Evolutionary conservation across 2,329 filamentous ascomycete species (phyloP).

Genomic region (Tolypocladium paradoxum): DNA sequence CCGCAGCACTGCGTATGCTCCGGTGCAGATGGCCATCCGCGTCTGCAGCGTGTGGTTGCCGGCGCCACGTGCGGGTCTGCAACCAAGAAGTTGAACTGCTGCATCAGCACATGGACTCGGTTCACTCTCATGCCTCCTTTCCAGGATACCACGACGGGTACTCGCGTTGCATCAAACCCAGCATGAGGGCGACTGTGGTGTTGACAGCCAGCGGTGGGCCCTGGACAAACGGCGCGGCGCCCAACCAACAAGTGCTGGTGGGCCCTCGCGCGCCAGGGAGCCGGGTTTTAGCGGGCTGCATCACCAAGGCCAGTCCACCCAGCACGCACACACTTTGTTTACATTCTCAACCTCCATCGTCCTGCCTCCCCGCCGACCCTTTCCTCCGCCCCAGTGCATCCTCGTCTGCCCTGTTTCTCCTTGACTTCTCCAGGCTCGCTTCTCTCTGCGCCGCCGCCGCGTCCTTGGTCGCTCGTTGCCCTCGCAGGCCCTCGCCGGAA

Average conservation of each 20-base stretch:
- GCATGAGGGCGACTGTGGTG: too few relatives aligned
- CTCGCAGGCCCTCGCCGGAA: neutral
- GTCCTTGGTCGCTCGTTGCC: neutral
- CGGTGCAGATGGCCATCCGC: neutral
- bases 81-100: neutral
- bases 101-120: too few relatives aligned
- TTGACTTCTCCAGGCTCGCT: neutral
- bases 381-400: neutral
- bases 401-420: neutral
- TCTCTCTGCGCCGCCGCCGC: neutral
- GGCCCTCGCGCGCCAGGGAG: too few relatives aligned
- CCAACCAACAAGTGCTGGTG: neutral
- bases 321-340: too few relatives aligned
- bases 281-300: too few relatives aligned
- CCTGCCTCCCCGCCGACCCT: neutral
- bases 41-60: neutral
- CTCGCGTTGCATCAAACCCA: too few relatives aligned
- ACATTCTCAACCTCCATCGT: neutral
- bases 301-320: too few relatives aligned
- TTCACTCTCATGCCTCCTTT: too few relatives aligned
- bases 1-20: neutral
- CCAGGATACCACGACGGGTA: too few relatives aligned
- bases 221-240: neutral
- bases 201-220: neutral
- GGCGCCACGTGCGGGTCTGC: neutral